These are phyloP conservation scores for Rubia peregrina DNA, from an alignment of 305 asterid species.

Conservation along the genomic window DNA sequence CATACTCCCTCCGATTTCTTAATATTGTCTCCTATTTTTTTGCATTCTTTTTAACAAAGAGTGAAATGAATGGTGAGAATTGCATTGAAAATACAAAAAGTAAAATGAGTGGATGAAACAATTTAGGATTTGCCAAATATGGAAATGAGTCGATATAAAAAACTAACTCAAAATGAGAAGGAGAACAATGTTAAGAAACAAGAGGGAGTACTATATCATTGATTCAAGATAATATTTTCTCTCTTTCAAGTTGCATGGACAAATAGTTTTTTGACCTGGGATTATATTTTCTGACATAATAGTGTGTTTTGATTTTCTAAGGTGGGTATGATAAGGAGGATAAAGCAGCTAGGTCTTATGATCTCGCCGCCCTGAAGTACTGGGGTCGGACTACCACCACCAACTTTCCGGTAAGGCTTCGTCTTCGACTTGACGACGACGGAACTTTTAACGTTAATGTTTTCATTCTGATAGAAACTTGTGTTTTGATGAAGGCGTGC, in stretches of 20 bases:
- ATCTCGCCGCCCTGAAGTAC: constrained; percentile 93
- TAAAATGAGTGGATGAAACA: too few species aligned
- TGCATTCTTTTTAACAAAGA: too few species aligned
- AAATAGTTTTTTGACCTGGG: constrained; percentile 15
- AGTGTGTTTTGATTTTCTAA: constrained; percentile 10
- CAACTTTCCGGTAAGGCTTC: constrained; percentile 58
- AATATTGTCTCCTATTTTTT: too few species aligned
- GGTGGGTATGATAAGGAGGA: constrained; percentile 96
- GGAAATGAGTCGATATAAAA: too few species aligned
- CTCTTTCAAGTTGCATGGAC: constrained; percentile 7
- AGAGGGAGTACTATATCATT: too few species aligned
- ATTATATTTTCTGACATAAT: not conserved
- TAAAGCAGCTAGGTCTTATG: constrained; percentile 91
- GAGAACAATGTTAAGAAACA: too few species aligned
- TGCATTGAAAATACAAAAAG: too few species aligned
- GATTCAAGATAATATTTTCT: not conserved
- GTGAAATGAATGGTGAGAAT: too few species aligned
- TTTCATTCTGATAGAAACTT: not conserved
- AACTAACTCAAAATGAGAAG: too few species aligned
- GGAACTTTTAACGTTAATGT: not conserved
- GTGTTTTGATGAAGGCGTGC: constrained; percentile 29
- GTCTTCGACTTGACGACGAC: not conserved
- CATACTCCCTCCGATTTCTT: too few species aligned
- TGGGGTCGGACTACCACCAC: constrained; percentile 97
- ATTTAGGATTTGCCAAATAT: too few species aligned